These are phyloP conservation scores for Naganishia sp. DNA, from an alignment of 1,284 basidiomycete species.

Conservation along the genomic window DNA sequence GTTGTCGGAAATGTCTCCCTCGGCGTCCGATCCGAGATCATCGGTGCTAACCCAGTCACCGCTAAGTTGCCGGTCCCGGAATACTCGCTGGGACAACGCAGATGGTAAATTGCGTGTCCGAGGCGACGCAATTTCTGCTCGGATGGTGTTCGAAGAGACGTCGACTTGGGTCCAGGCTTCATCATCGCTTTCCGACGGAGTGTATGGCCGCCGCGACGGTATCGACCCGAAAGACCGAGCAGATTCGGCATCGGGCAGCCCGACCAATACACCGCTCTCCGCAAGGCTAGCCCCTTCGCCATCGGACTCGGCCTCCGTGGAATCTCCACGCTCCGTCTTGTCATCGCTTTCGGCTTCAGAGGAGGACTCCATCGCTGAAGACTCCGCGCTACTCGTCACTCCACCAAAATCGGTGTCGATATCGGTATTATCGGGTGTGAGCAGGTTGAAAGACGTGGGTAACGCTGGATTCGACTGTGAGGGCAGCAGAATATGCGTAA, in stretches of 20 bases:
- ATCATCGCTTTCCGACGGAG: constrained; percentile 17
- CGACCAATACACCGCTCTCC: constrained; percentile 16
- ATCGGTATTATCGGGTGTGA: constrained; percentile 48
- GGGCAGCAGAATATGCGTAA: constrained; percentile 51
- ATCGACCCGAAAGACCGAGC: not conserved
- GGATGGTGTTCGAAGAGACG: constrained; percentile 12
- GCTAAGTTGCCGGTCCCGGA: constrained; percentile 5
- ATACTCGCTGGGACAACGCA: not conserved
- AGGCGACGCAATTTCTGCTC: not conserved
- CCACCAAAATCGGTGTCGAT: constrained; percentile 37
- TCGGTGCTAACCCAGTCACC: constrained; percentile 19
- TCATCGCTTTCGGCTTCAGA: constrained; percentile 33
- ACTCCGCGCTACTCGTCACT: constrained; percentile 17
- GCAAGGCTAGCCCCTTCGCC: constrained; percentile 15
- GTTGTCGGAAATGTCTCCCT: constrained; percentile 24
- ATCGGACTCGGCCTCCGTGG: constrained; percentile 16
- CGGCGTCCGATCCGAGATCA: constrained; percentile 26
- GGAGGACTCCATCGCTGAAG: not conserved
- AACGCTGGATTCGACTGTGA: constrained; percentile 37
- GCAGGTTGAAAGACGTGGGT: constrained; percentile 29
- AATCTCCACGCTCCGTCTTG: constrained; percentile 34
- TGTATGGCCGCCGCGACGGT: not conserved
- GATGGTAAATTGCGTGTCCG: constrained; percentile 14
- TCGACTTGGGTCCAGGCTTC: constrained; percentile 15
- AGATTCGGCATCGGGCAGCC: constrained; percentile 7